A percentile compares a stretch with the other conserved stretches of the same genome.
Conservation (phyloP, 306 rosid genomes). For the Prunus salicina region DNA sequence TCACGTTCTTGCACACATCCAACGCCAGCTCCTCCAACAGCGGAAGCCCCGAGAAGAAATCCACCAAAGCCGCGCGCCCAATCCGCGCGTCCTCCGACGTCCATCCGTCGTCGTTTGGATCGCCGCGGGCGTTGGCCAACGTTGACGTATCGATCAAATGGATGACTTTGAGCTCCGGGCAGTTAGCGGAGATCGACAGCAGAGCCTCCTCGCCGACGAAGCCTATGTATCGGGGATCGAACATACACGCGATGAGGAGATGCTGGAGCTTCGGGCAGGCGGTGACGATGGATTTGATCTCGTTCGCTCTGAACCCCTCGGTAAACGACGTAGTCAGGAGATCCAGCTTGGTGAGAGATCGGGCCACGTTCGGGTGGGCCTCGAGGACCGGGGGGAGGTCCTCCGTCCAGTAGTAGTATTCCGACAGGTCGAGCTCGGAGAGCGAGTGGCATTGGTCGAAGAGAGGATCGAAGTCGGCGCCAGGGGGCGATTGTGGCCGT, state of each 20-base stretch:
- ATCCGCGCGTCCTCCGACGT: constrained; percentile 60
- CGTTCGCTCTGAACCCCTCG: constrained; percentile 64
- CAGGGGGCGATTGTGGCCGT: constrained; percentile 45
- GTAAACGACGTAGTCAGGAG: constrained; percentile 61
- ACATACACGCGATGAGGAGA: constrained; percentile 64
- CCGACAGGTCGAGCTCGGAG: constrained; percentile 65
- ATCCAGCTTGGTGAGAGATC: constrained; percentile 56
- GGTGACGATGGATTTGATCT: constrained; percentile 53
- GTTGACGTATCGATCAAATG: constrained; percentile 74
- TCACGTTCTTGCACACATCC: constrained; percentile 77
- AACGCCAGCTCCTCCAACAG: constrained; percentile 73
- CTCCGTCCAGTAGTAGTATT: constrained; percentile 88
- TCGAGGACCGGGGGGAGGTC: constrained; percentile 72
- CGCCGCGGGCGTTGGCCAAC: constrained; percentile 51
- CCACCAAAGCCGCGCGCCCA: constrained; percentile 46
- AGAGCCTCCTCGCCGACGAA: constrained; percentile 74
- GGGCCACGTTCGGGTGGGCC: constrained; percentile 43
- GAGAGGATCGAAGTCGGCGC: constrained; percentile 61
- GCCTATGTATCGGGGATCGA: constrained; percentile 76
- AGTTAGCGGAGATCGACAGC: constrained; percentile 46
- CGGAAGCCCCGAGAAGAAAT: constrained; percentile 67
- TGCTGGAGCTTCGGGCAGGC: constrained; percentile 74
- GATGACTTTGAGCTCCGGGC: constrained; percentile 60
- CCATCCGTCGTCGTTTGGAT: constrained; percentile 47
- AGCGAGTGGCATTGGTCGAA: constrained; percentile 55